Base-by-base conservation (phyloP, 306 rosid genomes). In the Vigna nakashimae region DNA sequence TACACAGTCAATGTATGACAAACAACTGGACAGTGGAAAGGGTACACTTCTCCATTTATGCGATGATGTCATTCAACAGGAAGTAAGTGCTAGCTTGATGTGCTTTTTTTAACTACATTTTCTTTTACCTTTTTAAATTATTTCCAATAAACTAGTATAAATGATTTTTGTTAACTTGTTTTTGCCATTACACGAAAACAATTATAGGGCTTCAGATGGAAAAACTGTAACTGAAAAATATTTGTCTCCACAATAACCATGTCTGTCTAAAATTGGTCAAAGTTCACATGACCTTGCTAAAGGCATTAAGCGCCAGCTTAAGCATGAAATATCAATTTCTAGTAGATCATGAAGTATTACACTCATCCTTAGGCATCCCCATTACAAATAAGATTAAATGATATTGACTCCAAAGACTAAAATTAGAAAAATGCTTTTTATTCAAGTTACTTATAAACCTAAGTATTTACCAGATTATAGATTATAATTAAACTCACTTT, bases 51-150 rank as follows among this genome's bases (percentile, higher is more conserved):
- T 94, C 81, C 98, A 92, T 87, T 72, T 94, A 86, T 94, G 97
- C 22, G 98, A 94, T 66, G 98, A 94, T 79, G 97, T 94, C 72
- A 90, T 94, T 87, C 97, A 94, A 83, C 98, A 92, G 81, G 97
- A 94, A 88, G 95, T 94, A 82, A 85, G 98, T 82, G 26, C 76
- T 49, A 55, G 11, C 72, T 77, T 68, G 17, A 77, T 80, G 36
- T 67, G 53, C 6, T 71, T 48, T 76, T 17, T 17, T 45, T 56
- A 26, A 22, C 24, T 80, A 32, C 12, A 46, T 38, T 50, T 2
- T 2, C 4, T 18, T n/a, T 20, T 3, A 40, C 10, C n/a, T 52
- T 28, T 58, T 58, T 26, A 26, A 24, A 12, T 73, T 40, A 60
- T 79, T 79, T 79, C 65, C 30, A 45, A 52, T 53, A 17, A 65